Evolutionary conservation across 2,329 filamentous ascomycete genomes (phyloP), one percentile per base, ranked within the genome.

Genomic region (Sphaerulina musiva): DNA sequence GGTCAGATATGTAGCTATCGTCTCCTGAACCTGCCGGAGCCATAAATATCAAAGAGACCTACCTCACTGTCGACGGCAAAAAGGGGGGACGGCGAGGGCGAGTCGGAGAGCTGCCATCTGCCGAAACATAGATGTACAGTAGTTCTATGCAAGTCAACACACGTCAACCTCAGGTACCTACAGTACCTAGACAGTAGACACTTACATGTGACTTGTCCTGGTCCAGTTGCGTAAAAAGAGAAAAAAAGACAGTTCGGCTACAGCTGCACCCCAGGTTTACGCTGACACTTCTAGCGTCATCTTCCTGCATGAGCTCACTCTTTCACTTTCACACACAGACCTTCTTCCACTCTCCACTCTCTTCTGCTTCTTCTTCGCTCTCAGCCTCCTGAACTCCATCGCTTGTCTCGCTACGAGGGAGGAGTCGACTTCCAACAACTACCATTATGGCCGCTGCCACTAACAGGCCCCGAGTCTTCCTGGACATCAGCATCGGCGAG

Each of bases 401-500:
- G 7, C 11, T 9, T 44, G 14, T 9, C 20, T 44, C 17, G 5
- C 12, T 11, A 26, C 10, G 23, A 38, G n/a, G 31, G 12, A 38
- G n/a, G 40, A 36, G 4, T 23, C 39, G 10, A n/a, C 36, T 51
- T 32, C 48, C 48, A 46, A 40, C 48, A 46, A 40, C 40, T 26
- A 32, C 41, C 11, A 47, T 39, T 17, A 65, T 64, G 63, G 51
- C 61, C 17, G 32, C 54, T 20, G 43, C 48, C 34, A 40, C 46
- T 38, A 40, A 58, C 31, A 67, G 71, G 12, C 70, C 72, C 10
- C 64, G 72, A 23, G 71, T 73, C 29, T 75, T 74, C 54, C 63
- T 75, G 36, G 73, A 76, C 51, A 61, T 75, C 46, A 69, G 64
- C 57, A 69, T 73, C 49, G 73, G 68, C 38, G 66, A 64, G 17